Conservation (phyloP, 257 asterid species). For the Solanum infundibuliforme region DNA sequence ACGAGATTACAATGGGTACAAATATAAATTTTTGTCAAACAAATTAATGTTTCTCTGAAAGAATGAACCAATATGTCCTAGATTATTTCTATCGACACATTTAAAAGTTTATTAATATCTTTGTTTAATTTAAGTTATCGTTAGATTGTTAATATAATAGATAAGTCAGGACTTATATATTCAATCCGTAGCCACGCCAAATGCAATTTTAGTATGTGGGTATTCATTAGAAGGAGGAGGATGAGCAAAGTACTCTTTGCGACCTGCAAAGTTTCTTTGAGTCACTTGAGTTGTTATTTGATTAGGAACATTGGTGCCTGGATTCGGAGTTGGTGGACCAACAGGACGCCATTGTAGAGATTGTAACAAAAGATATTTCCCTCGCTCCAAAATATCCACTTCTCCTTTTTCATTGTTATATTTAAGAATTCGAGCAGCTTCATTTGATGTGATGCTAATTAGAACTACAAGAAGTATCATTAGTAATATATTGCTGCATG, state of each 20-base stretch:
- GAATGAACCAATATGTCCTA: neutral
- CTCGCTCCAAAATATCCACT: neutral
- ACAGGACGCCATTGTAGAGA: neutral
- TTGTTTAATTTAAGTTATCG: neutral
- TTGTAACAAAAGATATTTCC: neutral
- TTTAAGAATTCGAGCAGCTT: neutral
- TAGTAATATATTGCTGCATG: neutral
- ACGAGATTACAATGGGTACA: neutral
- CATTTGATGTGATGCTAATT: neutral
- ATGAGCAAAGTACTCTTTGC: neutral
- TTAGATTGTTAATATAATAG: neutral
- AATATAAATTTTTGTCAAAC: neutral
- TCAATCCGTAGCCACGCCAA: neutral
- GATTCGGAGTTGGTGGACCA: neutral
- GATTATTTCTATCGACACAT: neutral
- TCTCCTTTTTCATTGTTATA: neutral
- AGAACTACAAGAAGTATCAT: neutral
- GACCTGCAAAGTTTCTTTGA: neutral
- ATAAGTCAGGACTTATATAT: neutral
- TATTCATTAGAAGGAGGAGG: neutral
- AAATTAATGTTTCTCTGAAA: too few species aligned
- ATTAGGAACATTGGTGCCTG: neutral
- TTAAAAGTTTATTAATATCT: neutral
- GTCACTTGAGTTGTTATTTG: neutral
- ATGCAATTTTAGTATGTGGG: neutral